Evolutionary conservation across 2,329 filamentous ascomycete species (phyloP), one percentile per base, ranked within the genome.

Genomic region (Colletotrichum sp.): DNA sequence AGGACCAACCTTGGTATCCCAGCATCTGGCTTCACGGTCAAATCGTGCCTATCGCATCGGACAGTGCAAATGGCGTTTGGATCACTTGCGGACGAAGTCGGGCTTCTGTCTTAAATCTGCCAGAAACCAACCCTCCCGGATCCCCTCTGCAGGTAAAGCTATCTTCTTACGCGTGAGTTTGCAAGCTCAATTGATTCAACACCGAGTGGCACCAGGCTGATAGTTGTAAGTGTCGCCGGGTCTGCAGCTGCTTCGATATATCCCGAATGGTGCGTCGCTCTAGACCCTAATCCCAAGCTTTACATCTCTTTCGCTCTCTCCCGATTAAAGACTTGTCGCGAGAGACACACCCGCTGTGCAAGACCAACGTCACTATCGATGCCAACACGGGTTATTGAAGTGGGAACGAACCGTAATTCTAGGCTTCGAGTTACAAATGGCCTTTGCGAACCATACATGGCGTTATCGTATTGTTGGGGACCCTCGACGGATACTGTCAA

Each of bases 1-100:
- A 30, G 6, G 55, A 69, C 8, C 18, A 64, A 4, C 26, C 30
- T 3, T 73, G 60, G 18, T 36, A 60, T 55, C 65, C 65, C 8
- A 69, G 65, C 16, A 32, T 73, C 55, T 73, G 70, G 70, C 65
- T 73, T 21, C 65, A 36, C 15, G 70, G 70, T 9, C 52, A 69
- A 34, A 8, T 69, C 13, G n/a, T 28, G 16, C 16, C 65, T 48
- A 2, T 16, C 38, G 70, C 13, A 9, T 32, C 8, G 21, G 43
- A 24, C 1, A 21, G n/a, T 26, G 48, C n/a, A 21, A 10, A 55
- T 55, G n/a, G 48, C 21, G 24, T 69, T 24, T 73, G 65, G 16
- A 43, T 43, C 64, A 34, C 12, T 13, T 34, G 36, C 16, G 36
- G 36, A 43, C 36, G 36, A 43, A 43, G 36, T 43, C 36, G 36